Evolutionary conservation across 139 green algal species (phyloP).

Genomic region (Chlamydomonas sphaeroides): DNA sequence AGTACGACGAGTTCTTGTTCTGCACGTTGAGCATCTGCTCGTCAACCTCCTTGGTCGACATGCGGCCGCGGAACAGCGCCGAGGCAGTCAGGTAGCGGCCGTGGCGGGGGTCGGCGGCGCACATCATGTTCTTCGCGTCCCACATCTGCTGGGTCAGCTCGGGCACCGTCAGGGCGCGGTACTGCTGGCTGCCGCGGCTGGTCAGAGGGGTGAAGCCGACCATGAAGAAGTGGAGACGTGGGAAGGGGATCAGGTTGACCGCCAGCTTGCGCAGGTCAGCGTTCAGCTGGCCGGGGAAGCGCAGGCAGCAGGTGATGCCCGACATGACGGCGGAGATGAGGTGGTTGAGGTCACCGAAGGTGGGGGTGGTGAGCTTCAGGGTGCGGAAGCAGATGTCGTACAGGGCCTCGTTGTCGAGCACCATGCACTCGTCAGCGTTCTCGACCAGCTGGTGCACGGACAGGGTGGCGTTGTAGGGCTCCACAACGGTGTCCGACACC

Average conservation of each 20-base stretch:
- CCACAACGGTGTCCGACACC: constrained; percentile 99
- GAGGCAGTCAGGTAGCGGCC: constrained; percentile 98
- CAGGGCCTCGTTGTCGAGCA: constrained; percentile 98
- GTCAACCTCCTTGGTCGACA: constrained; percentile 99
- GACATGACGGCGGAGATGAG: constrained; percentile 99
- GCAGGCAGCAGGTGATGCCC: constrained; percentile 99
- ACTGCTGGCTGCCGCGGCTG: constrained; percentile 96
- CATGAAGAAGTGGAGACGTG: constrained; percentile 99
- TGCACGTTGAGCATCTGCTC: constrained; percentile 99
- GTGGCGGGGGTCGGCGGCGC: constrained; percentile 96
- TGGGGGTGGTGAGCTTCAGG: constrained; percentile 98
- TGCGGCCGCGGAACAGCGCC: constrained; percentile 95
- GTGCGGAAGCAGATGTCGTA: constrained; percentile 99
- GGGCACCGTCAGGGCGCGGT: constrained; percentile 96
- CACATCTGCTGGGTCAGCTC: constrained; percentile 99
- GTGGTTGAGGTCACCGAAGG: constrained; percentile 98
- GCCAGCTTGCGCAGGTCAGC: constrained; percentile 98
- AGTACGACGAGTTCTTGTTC: constrained; percentile 99
- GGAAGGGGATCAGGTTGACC: constrained; percentile 99
- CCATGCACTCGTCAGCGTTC: constrained; percentile 99
- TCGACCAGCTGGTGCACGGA: constrained; percentile 99
- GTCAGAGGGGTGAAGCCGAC: constrained; percentile 98
- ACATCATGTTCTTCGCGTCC: constrained; percentile 99
- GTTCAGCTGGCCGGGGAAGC: constrained; percentile 99
- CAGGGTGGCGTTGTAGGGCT: constrained; percentile 99